Evolutionary conservation across 768 basidiomycete species (phyloP).

Genomic region (Gyrodon lividus): DNA sequence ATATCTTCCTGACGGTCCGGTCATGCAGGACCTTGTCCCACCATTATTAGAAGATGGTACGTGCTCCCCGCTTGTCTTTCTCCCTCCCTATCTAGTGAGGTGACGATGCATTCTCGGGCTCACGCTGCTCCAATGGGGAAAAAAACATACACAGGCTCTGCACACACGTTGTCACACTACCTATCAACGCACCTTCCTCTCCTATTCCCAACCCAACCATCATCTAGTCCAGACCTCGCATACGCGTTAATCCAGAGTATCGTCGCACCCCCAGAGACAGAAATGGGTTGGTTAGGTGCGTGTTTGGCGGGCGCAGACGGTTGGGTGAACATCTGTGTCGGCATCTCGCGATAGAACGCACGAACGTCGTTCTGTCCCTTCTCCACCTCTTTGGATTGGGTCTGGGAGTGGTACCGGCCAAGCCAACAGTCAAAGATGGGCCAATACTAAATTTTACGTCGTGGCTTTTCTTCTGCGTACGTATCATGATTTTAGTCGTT

Average conservation of each 20-base stretch:
- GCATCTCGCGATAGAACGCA: constrained; percentile 39
- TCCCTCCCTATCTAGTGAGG: constrained; percentile 2
- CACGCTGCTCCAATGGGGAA: neutral
- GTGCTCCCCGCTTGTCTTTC: constrained; percentile 19
- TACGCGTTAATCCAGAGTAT: constrained; percentile 86
- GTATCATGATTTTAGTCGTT: constrained; percentile 10
- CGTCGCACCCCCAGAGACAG: constrained; percentile 75
- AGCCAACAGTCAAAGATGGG: neutral
- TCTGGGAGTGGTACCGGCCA: neutral
- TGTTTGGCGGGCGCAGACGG: constrained; percentile 93
- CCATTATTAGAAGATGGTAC: constrained; percentile 77
- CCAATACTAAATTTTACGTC: neutral
- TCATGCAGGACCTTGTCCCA: constrained; percentile 85
- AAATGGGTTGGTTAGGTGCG: constrained; percentile 92
- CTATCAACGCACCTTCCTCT: constrained; percentile 76
- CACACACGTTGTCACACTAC: constrained; percentile 67
- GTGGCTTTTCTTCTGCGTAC: neutral
- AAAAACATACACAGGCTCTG: constrained; percentile 49
- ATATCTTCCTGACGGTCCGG: constrained; percentile 87
- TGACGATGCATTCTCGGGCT: neutral
- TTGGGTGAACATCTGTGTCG: constrained; percentile 89
- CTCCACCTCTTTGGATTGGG: neutral
- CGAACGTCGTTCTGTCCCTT: neutral
- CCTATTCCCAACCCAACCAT: constrained; percentile 62
- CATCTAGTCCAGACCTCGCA: constrained; percentile 53